Evolutionary conservation across 148 eudicot species (phyloP), one percentile per base, ranked within the genome.

Genomic region (Camellia lanceoleosa): DNA sequence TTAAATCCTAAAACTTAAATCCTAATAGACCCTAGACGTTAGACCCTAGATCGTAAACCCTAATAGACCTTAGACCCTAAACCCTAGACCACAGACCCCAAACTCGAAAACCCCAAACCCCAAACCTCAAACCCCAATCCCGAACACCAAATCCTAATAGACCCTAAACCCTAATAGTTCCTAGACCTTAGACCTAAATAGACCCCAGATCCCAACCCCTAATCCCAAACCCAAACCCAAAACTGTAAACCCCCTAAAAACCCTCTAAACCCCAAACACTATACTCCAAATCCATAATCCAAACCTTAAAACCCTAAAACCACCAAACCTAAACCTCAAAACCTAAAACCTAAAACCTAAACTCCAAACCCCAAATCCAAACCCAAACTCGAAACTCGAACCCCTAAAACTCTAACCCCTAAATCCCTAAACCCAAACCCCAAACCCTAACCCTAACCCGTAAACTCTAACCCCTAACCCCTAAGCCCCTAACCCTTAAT

Each of bases 151-250:
- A 30, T 30, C 38, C 38, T 30, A 30, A 62, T 73, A 55, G 54
- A 73, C 63, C 58, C 76, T 73, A 55, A 73, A 52, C 76, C 76
- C 58, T 73, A 55, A 73, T 30, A 30, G 38, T 55, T 38, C 76
- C 60, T 47, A 55, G 54, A 47, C 76, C 60, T 43, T 20, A 55
- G 30, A 23, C 30, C 30, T 0, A 23, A 23, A 23, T 23, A 23
- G 30, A 73, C 38, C 38, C 38, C 38, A 30, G 38, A 30, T 30
- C 38, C 38, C 38, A 30, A 30, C 38, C 38, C 38, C 38, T 30
- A 30, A 30, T 1, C 38, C 38, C 1, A 30, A 30, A 1, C 38
- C 38, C 38, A 30, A 30, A 30, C 38, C 38, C 1, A 30, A 30
- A 30, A 30, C 38, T 1, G 38, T 30, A 1, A 30, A 30, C 38